Percentiles rank a stretch among this genome's conserved stretches.
Evolutionary conservation across 768 basidiomycete species (phyloP).

Genomic region (Hypholoma fasciculare): DNA sequence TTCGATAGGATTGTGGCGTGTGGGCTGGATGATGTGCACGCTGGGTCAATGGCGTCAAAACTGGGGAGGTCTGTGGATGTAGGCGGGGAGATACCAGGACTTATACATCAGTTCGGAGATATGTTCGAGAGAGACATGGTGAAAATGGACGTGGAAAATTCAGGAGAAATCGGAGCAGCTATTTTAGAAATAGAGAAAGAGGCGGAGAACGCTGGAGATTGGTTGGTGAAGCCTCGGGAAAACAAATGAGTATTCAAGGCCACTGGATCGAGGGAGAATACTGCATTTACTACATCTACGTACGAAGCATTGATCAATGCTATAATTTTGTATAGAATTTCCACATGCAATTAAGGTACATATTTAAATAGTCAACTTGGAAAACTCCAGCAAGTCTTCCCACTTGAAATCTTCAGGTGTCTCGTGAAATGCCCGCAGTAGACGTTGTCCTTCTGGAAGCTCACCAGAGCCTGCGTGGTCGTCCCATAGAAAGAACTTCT

Average conservation of each 20-base stretch:
- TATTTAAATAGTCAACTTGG: constrained; percentile 28
- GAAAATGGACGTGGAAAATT: constrained; percentile 38
- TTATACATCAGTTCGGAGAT: constrained; percentile 49
- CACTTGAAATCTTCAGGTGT: constrained; percentile 78
- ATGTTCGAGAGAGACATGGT: constrained; percentile 50
- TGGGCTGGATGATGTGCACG: constrained; percentile 81
- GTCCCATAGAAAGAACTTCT: constrained; percentile 83
- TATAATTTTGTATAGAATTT: neutral
- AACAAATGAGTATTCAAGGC: neutral
- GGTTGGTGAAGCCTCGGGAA: constrained; percentile 31
- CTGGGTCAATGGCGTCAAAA: constrained; percentile 62
- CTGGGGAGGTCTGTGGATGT: constrained; percentile 40
- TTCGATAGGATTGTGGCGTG: constrained; percentile 90
- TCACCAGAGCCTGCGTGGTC: constrained; percentile 20
- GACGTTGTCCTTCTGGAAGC: constrained; percentile 38
- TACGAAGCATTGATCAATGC: neutral
- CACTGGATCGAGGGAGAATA: neutral
- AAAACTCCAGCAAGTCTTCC: constrained; percentile 70
- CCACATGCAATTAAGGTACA: neutral
- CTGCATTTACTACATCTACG: neutral
- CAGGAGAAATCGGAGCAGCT: constrained; percentile 47
- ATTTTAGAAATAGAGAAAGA: constrained; percentile 49
- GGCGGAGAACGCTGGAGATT: constrained; percentile 40
- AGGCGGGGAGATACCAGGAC: constrained; percentile 48
- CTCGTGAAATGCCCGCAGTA: constrained; percentile 77